phyloP scores from a whole-genome alignment of 2,329 filamentous ascomycete genomes.

The Verticillium alfalfae region DNA sequence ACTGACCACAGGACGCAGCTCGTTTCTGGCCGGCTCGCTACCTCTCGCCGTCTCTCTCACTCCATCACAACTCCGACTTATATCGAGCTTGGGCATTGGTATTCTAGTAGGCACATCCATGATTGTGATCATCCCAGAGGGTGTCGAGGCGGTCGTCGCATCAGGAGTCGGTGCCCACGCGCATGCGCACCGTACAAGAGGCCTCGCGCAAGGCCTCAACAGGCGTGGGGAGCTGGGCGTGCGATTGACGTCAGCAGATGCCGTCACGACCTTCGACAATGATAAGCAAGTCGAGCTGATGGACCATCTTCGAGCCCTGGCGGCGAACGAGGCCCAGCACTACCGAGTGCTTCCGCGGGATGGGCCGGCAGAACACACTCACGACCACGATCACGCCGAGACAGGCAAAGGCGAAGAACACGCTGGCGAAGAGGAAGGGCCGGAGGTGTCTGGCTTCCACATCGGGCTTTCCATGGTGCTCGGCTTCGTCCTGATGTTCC shows the following conservation, averaged over 20 bases:
- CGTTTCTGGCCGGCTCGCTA: slow-evolving; percentile 86
- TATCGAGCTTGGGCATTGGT: slow-evolving; percentile 89
- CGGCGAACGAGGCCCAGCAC: neutral
- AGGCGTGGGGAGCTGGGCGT: neutral
- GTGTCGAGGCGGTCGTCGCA: slow-evolving; percentile 81
- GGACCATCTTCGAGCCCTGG: neutral
- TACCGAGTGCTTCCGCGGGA: slow-evolving; percentile 10
- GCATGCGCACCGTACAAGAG: neutral
- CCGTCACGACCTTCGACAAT: neutral
- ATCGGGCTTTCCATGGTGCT: slow-evolving; percentile 82
- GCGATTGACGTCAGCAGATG: neutral
- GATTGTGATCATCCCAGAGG: slow-evolving; percentile 96
- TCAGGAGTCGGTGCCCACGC: slow-evolving; percentile 32
- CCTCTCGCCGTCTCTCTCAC: slow-evolving; percentile 86
- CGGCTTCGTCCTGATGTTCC: slow-evolving; percentile 94
- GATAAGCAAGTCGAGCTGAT: neutral
- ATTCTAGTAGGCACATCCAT: slow-evolving; percentile 91
- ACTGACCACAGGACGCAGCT: slow-evolving; percentile 47
- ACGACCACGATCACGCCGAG: slow-evolving; percentile 19
- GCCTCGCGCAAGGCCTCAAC: neutral
- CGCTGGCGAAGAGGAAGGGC: slow-evolving; percentile 25
- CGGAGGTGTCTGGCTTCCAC: slow-evolving; percentile 60
- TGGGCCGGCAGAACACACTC: slow-evolving; percentile 8
- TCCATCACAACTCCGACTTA: slow-evolving; percentile 77
- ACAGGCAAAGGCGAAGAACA: slow-evolving; percentile 20